Evolutionary conservation across 2,329 filamentous ascomycete genomes (phyloP).

Genomic region (Ophiocordyceps camponoti-floridani): DNA sequence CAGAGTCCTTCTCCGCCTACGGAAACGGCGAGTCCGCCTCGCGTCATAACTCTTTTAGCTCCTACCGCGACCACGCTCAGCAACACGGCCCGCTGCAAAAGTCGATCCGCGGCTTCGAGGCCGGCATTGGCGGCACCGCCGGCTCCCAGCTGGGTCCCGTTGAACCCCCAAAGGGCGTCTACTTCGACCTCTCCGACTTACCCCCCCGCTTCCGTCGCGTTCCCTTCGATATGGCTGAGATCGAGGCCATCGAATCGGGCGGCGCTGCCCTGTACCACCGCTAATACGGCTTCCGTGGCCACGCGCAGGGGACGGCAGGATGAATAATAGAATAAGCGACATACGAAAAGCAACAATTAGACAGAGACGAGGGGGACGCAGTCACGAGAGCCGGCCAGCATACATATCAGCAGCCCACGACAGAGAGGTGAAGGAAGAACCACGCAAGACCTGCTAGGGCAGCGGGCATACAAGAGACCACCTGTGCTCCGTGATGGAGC

Average conservation of each 20-base stretch:
- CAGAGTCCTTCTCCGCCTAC: constrained; percentile 26
- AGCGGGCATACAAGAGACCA: too few species aligned
- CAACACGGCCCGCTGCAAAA: constrained; percentile 60
- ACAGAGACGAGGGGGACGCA: background rate
- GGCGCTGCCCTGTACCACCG: constrained; percentile 48
- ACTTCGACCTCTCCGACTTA: constrained; percentile 79
- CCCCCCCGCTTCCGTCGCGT: constrained; percentile 65
- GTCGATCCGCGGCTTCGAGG: constrained; percentile 22
- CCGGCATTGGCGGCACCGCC: constrained; percentile 39
- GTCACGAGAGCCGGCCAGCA: background rate
- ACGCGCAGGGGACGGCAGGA: background rate
- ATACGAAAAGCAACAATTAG: background rate
- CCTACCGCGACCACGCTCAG: constrained; percentile 61
- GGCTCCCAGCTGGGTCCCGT: constrained; percentile 60
- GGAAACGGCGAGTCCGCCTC: constrained; percentile 13
- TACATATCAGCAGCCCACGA: background rate
- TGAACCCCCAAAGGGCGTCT: constrained; percentile 51
- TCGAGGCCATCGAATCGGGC: constrained; percentile 88
- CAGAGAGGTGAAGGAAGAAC: background rate
- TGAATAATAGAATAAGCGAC: too few species aligned
- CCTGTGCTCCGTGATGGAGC: too few species aligned
- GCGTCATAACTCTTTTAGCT: constrained; percentile 47
- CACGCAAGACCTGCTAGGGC: too few species aligned
- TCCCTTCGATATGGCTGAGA: constrained; percentile 63
- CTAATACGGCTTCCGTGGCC: constrained; percentile 5